Evolutionary conservation across 1,139 yeast species (phyloP), one percentile per base, ranked within the genome.

Genomic region (Hyphopichia pseudoburtonii): DNA sequence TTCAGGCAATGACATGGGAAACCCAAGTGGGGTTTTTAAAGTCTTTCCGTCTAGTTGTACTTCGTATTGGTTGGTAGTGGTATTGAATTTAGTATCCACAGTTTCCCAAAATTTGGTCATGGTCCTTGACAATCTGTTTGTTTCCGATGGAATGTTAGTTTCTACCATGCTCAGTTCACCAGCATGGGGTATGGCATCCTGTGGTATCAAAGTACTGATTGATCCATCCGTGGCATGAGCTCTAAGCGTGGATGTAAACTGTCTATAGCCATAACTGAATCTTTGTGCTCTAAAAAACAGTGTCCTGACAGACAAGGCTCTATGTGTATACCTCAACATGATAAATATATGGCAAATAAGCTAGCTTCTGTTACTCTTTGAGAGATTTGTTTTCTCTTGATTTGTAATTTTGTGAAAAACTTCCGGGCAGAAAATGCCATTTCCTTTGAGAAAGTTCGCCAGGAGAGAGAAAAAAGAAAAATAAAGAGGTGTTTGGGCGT

Each of bases 21-120:
- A 73, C 1, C 97, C 97, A 36, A 82, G 63, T 0, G 97, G 96
- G 1, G 98, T 90, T 54, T 82, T 83, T 45, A 92, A 66, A 0
- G 95, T 76, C 56, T 84, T 86, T 0, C 76, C 72, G 51, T 87
- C 97, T 32, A 92, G 65, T 43, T 80, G 80, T 21, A 92, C 70
- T 23, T 72, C 76, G 42, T 66, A 66, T n/a, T 64, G 44, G 12
- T 56, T 54, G 4, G 58, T 54, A 4, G 55, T 48, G 2, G 53
- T 50, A 38, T 62, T 52, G 45, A 46, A 53, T 18, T 60, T 49
- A 11, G 86, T 68, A 19, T 71, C 73, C 8, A 88, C 95, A 39
- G 80, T 76, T 42, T 85, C 87, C 97, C 97, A 92, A 57, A 92
- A 90, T 59, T 81, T 82, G 35, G 78, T 71, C 37, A 86, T 63